Evolutionary conservation across 805 yeast species (phyloP).

Genomic region (Cyberlindnera mississippiensis): DNA sequence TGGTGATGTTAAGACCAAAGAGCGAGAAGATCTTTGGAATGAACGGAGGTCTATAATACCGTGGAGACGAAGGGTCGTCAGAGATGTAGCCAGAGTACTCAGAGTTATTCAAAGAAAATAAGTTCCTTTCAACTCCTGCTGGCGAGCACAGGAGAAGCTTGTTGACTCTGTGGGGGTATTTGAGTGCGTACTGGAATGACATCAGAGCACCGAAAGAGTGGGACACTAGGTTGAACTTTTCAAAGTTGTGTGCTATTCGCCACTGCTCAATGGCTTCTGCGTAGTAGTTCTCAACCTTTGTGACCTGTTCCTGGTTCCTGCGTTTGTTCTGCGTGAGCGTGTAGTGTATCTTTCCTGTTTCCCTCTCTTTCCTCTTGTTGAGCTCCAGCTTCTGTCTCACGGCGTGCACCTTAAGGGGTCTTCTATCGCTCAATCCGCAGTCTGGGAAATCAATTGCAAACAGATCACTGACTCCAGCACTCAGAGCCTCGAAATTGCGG

Average conservation of each 20-base stretch:
- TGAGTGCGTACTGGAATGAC: slow-evolving; percentile 58
- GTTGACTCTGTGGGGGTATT: slow-evolving; percentile 50
- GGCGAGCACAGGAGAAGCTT: slow-evolving; percentile 66
- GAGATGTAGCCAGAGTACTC: slow-evolving; percentile 12
- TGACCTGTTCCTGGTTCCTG: slow-evolving; percentile 21
- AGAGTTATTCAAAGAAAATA: slow-evolving; percentile 48
- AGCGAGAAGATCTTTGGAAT: slow-evolving; percentile 31
- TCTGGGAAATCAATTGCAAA: slow-evolving; percentile 73
- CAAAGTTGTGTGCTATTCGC: slow-evolving; percentile 47
- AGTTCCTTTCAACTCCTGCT: slow-evolving; percentile 71
- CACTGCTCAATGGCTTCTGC: slow-evolving; percentile 59
- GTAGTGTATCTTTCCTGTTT: slow-evolving; percentile 2
- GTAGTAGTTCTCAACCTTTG: slow-evolving; percentile 51
- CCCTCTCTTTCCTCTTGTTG: slow-evolving; percentile 9
- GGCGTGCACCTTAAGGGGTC: slow-evolving; percentile 19
- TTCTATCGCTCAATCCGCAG: slow-evolving; percentile 52
- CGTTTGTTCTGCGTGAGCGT: slow-evolving; percentile 20
- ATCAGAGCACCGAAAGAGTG: slow-evolving; percentile 81
- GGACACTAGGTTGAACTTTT: slow-evolving; percentile 59
- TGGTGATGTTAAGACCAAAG: slow-evolving; percentile 44
- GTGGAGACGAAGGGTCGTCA: slow-evolving; percentile 20
- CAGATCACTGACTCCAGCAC: slow-evolving; percentile 45
- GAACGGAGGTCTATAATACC: slow-evolving; percentile 26
- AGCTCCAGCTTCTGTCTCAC: slow-evolving; percentile 15
- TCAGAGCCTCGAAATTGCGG: slow-evolving; percentile 57